Base-by-base conservation (phyloP, 2,329 filamentous ascomycete species). In the Ascosphaera aggregata region DNA sequence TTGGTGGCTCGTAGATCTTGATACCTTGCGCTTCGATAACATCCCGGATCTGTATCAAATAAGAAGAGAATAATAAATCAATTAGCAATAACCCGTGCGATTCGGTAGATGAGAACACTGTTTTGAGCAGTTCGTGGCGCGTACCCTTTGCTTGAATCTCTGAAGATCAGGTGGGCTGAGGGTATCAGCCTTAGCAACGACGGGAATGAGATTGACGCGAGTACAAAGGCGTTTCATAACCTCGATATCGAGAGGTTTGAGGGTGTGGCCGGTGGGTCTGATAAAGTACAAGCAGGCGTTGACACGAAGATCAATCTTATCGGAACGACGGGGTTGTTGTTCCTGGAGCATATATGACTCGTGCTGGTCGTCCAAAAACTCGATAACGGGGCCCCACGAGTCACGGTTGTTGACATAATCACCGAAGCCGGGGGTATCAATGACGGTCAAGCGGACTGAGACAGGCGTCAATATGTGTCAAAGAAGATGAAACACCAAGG, bases 281-380 rank as follows among this genome's bases (percentile, higher is more conserved):
- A 98, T 98, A 71, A 98, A 98, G 72, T 98, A 98, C 53, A 98
- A 67, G 63, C 89, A 98, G 76, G 84, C 94, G 70, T 98, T 89
- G 55, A 98, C 94, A 55, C 89, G 80, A 49, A 89, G 98, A 63
- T 98, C 89, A 50, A 98, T 94, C 63, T 98, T 98, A 54, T 89
- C 79, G 65, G 98, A 89, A 64, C 89, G 81, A 70, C 98, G 89
- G 49, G 89, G 89, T 41, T 89, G 95, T 55, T 98, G 82, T 64
- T 98, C 89, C 72, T 98, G 98, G 63, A 89, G 81, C 51, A 98
- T 75, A 67, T 95, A 98, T 53, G 89, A 86, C 39, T 84, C 94
- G 70, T 98, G 89, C 69, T 98, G 89, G 64, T 98, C 89, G 72
- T 98, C 98, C 72, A 98, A 98, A 66, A 98, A 98, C 70, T 98